A percentile compares a stretch with the other conserved stretches of the same genome.
phyloP scores from a whole-genome alignment of 352 stramenopile species.

The Phytophthora macrochlamydospora region DNA sequence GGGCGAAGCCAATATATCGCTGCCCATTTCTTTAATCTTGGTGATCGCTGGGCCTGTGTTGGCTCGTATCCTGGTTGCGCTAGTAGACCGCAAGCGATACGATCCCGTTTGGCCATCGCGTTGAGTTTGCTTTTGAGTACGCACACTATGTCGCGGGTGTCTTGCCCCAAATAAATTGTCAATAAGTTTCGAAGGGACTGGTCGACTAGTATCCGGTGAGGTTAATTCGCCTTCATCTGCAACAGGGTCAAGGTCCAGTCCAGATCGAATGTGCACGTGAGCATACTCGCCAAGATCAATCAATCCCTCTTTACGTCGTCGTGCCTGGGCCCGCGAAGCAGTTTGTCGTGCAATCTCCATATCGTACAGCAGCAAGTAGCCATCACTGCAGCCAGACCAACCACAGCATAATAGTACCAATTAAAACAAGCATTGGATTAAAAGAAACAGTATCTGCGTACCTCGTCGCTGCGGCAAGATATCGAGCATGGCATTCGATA shows the following conservation, averaged over 20 bases:
- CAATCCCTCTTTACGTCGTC: conserved; percentile 48
- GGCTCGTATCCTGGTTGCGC: conserved; percentile 15
- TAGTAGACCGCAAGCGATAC: conserved; percentile 10
- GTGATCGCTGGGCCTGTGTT: conserved; percentile 13
- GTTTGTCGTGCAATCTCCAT: conserved; percentile 79
- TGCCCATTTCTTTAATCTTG: conserved; percentile 7
- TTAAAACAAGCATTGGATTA: neutral
- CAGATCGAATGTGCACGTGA: conserved; percentile 46
- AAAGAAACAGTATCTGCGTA: conserved; percentile 26
- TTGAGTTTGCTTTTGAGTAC: conserved; percentile 18
- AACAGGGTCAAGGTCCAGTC: conserved; percentile 22
- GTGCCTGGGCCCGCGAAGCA: conserved; percentile 37
- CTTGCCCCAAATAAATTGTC: conserved; percentile 70
- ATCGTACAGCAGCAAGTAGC: conserved; percentile 80
- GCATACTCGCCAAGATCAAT: conserved; percentile 47
- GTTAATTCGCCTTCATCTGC: conserved; percentile 7
- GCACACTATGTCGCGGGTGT: conserved; percentile 13
- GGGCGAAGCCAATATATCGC: conserved; percentile 10
- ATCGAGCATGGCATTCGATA: conserved; percentile 73
- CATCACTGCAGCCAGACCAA: conserved; percentile 50
- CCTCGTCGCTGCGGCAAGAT: conserved; percentile 71
- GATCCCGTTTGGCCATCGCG: conserved; percentile 2
- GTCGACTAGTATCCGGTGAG: conserved; percentile 26
- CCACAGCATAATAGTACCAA: neutral
- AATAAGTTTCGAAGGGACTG: conserved; percentile 73